A percentile compares a stretch with the other conserved stretches of the same genome.
phyloP scores from a whole-genome alignment of 139 green algal genomes.

The Zygnema cylindricum region DNA sequence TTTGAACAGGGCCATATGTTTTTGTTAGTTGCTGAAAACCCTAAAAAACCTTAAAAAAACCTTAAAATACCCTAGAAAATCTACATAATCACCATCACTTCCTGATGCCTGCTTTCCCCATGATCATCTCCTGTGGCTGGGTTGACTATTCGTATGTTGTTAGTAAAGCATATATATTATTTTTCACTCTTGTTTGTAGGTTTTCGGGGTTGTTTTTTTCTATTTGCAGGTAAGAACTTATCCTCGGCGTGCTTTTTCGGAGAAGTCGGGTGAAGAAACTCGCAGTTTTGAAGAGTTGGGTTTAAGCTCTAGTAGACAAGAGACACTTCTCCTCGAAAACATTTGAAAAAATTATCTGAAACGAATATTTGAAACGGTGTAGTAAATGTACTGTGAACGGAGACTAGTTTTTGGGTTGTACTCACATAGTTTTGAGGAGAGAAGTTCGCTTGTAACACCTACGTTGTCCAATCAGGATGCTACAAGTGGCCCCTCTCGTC shows the following conservation, averaged over 20 bases:
- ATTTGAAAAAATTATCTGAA: no score
- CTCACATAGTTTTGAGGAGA: no score
- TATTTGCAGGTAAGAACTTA: conserved; percentile 7
- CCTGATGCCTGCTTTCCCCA: neutral
- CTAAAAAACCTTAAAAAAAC: neutral
- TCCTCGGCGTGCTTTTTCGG: neutral
- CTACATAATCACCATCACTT: neutral
- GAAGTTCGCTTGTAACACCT: no score
- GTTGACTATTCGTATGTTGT: neutral
- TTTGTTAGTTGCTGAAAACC: neutral
- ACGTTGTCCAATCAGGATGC: no score
- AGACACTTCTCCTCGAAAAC: neutral
- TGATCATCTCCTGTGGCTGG: neutral
- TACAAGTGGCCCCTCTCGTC: no score
- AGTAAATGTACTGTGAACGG: no score
- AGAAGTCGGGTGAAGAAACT: neutral
- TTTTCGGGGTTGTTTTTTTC: neutral
- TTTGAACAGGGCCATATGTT: neutral
- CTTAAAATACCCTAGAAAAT: neutral
- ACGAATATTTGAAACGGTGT: no score
- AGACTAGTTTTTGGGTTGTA: no score
- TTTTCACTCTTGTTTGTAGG: neutral
- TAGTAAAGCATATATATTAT: neutral
- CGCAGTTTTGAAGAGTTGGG: neutral
- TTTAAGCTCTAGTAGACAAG: neutral